A percentile compares a stretch with the other conserved stretches of the same genome.
Conservation (phyloP, 2,329 filamentous ascomycete genomes). For the Alternaria conjuncta region DNA sequence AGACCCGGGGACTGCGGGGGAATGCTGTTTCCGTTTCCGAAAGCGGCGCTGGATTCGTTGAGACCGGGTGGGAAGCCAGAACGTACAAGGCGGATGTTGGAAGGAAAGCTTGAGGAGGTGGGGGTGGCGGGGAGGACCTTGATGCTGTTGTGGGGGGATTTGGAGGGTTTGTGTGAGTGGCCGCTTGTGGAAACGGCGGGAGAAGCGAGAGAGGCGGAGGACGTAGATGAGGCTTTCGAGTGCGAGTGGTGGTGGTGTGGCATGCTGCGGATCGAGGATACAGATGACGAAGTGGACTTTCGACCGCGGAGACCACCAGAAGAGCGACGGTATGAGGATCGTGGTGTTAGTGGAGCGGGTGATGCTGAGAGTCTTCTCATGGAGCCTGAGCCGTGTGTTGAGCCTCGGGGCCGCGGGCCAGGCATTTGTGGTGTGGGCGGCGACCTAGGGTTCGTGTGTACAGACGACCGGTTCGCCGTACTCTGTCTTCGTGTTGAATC, state of each 20-base stretch:
- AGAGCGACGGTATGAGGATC: constrained; percentile 81
- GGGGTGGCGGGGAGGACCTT: constrained; percentile 95
- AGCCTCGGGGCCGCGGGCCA: constrained; percentile 49
- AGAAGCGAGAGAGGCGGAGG: constrained; percentile 69
- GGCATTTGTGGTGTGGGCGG: constrained; percentile 46
- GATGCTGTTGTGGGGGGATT: constrained; percentile 84
- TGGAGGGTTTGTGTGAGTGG: constrained; percentile 68
- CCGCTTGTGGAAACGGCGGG: constrained; percentile 57
- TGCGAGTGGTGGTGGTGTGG: constrained; percentile 77
- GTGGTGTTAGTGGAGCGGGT: constrained; percentile 85
- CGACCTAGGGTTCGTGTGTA: constrained; percentile 48
- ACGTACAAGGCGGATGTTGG: constrained; percentile 83
- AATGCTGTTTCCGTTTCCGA: constrained; percentile 62
- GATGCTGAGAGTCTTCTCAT: constrained; percentile 75
- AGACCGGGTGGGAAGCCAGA: constrained; percentile 47
- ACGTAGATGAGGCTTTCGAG: constrained; percentile 93
- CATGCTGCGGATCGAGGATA: constrained; percentile 91
- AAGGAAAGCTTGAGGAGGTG: constrained; percentile 74
- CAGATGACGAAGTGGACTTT: constrained; percentile 94
- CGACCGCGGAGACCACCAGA: constrained; percentile 85
- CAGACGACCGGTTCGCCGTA: constrained; percentile 43
- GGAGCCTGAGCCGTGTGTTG: constrained; percentile 50
- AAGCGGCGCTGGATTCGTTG: constrained; percentile 51
- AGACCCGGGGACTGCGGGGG: constrained; percentile 58
- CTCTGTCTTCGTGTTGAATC: constrained; percentile 45